Base-by-base conservation (phyloP, 2,329 filamentous ascomycete genomes). In the Emericellopsis atlantica region DNA sequence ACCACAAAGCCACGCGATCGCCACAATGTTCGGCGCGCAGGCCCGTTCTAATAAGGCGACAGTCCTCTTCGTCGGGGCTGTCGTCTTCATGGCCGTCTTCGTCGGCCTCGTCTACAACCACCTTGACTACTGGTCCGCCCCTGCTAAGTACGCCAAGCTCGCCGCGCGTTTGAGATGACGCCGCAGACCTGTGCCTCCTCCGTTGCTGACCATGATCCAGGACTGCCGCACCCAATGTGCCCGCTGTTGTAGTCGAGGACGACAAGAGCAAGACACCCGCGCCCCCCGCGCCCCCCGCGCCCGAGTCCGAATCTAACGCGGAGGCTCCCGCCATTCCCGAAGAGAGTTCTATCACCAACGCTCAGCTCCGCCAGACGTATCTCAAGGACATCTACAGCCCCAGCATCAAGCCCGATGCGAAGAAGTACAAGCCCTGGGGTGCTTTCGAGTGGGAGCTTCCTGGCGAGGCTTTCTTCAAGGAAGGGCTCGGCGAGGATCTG, bases 401-500 rank as follows among this genome's bases (percentile, higher is more conserved):
- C 5, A 49, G 47, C 2, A 44, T 57, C 43, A 43, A 47, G 36
- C 54, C 57, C 31, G 45, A 52, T 36, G 38, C 51, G 0, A 38
- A 42, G 6, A 45, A 26, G 12, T 64, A 60, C 48, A 42, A 48
- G 11, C 53, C 53, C 1, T 58, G 46, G 8, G 57, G 59, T 26
- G 59, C 56, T 23, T 56, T 59, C 34, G 51, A 59, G 21, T 56
- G 50, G 48, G 47, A 54, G 9, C 51, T 62, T 8, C 46, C 51
- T 6, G 51, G 45, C 6, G 43, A 52, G n/a, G n/a, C 44, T 4
- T 38, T 51, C n/a, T 65, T 60, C 49, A 55, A 49, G 9, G 44
- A 57, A 32, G 42, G 50, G 8, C 46, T 67, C 32, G 58, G 61
- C 40, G 51, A 63, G 46, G 54, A 62, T 3, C 49, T 67, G 7